Evolutionary conservation across 257 asterid genomes (phyloP), one percentile per base, ranked within the genome.

Genomic region (Nicotiana knightiana): DNA sequence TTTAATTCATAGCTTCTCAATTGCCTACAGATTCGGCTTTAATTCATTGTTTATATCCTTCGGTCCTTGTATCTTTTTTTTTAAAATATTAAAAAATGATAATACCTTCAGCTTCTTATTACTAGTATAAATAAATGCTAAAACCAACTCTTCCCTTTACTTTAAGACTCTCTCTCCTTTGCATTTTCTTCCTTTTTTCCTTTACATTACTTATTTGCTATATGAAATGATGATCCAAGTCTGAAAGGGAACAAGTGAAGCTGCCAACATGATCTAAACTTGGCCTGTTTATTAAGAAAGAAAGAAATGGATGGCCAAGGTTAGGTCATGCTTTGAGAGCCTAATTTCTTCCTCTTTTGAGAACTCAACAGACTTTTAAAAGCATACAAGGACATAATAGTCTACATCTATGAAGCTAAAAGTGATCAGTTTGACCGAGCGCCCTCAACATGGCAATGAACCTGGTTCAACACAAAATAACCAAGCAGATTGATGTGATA

Each of bases 221-320:
- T 13, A 10, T 51, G 48, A 39, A 39, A 39, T 39, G 24, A 43
- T 43, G 24, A 43, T 43, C 51, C 51, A 43, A 43, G 51, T 43
- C 51, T 43, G 51, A 43, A 43, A 43, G 51, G 91, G 94, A 91
- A 91, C 75, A 90, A 92, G 97, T 94, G 97, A 94, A 93, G 98
- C 98, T 94, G 98, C 98, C 98, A 94, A 97, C 98, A 92, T 94
- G 98, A 94, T 94, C 98, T 94, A 92, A 86, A 87, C 85, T 79
- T 76, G 55, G 64, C 81, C 73, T 43, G 24, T 71, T 46, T 2
- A 13, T 1, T 4, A 57, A 51, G 9, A 6, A 16, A 16, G 32
- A 32, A 5, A 37, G 4, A 30, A 48, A 81, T 4, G 16, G 81
- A 39, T 87, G 88, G 86, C 86, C 83, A 89, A 83, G 68, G 92